phyloP scores from a whole-genome alignment of 306 rosid species.

The Glycyrrhiza uralensis region DNA sequence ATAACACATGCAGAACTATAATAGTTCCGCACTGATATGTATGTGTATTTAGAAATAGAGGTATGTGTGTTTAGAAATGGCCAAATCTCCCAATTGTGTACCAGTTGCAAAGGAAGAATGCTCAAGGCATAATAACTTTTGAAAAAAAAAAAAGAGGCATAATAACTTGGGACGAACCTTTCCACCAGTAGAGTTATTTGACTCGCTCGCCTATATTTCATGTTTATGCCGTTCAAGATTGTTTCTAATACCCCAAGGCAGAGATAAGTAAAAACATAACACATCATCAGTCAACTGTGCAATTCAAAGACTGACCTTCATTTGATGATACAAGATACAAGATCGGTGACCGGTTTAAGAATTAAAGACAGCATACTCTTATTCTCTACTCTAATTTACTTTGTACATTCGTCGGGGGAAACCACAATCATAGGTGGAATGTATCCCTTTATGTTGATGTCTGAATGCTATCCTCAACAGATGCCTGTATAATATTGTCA shows the following conservation, averaged over 20 bases:
- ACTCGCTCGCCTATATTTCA: neutral
- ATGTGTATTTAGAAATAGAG: no score
- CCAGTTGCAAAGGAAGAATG: neutral
- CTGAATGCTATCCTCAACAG: constrained; percentile 1
- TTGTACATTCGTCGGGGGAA: constrained; percentile 31
- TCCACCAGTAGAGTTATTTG: neutral
- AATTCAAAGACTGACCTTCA: neutral
- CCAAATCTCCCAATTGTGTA: neutral
- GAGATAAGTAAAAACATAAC: neutral
- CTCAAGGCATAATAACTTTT: neutral
- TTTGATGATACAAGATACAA: constrained; percentile 5
- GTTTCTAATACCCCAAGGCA: neutral
- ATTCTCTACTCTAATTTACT: neutral
- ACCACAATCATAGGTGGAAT: constrained; percentile 13
- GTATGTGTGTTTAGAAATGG: no score
- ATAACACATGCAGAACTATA: no score
- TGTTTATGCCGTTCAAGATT: neutral
- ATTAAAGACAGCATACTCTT: neutral
- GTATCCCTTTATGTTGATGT: constrained; percentile 9
- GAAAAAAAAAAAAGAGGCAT: no score
- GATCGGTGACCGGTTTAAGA: neutral
- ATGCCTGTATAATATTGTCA: constrained; percentile 21
- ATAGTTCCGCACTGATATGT: no score
- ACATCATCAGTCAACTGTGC: constrained; percentile 4
- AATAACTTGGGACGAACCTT: neutral